Conservation (phyloP, 208 protist species). For the Vickermania ingenoplastis region DNA sequence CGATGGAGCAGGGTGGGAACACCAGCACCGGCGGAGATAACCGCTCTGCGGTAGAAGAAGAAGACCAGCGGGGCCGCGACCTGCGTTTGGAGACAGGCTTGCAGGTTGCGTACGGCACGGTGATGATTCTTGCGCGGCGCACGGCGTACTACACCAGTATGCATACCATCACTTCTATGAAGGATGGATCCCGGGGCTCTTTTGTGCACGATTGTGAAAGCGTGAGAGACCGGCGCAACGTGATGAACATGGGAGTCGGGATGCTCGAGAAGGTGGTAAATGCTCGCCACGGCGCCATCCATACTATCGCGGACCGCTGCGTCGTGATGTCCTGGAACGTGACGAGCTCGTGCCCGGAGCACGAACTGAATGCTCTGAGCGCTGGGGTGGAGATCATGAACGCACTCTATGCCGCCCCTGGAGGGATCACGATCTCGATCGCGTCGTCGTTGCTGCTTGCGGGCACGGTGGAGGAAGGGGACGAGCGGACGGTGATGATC, state of each 20-base stretch:
- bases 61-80: conserved; percentile 1
- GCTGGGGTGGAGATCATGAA: conserved; percentile 1
- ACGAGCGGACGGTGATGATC: not conserved
- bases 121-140: conserved; percentile 6
- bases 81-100: conserved; percentile 4
- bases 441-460: not conserved
- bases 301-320: conserved; percentile 4
- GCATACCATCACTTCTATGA: no score
- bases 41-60: no score
- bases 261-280: not conserved
- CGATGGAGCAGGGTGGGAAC: not conserved
- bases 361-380: not conserved
- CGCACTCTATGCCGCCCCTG: not conserved
- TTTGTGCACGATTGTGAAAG: no score
- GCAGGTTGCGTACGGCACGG: conserved; percentile 4
- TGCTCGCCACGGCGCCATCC: not conserved
- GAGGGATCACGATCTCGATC: conserved; percentile 4
- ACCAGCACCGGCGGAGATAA: no score
- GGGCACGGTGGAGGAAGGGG: conserved; percentile 4
- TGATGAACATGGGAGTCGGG: not conserved
- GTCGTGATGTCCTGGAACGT: conserved; percentile 5
- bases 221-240: no score
- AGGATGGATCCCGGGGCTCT: not conserved
- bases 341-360: conserved; percentile 2
- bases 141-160: no score